Conservation (phyloP, 106 monocot genomes). For the Iris macrosiphon region DNA sequence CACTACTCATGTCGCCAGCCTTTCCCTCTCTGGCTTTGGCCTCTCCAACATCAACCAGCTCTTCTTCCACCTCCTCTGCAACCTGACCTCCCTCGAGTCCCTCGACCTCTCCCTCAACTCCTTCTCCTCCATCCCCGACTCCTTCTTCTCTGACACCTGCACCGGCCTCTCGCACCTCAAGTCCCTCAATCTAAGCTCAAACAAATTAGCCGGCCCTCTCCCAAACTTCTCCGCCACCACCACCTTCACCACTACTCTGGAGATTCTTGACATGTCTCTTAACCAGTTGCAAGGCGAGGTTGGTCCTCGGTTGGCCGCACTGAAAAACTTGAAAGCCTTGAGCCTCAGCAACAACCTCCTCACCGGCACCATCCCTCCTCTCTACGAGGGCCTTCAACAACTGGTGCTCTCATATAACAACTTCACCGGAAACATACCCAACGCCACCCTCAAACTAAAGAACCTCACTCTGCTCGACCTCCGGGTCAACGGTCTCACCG, state of each 20-base stretch:
- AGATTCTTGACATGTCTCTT: conserved; percentile 6
- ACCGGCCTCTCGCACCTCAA: conserved; percentile 4
- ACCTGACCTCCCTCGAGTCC: conserved; percentile 1
- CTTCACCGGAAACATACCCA: not conserved
- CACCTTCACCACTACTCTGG: no score
- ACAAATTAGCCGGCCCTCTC: not conserved
- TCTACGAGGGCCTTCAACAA: not conserved
- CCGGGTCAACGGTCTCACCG: no score
- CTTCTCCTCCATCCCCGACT: not conserved
- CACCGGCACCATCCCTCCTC: not conserved
- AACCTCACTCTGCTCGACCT: conserved; percentile 1
- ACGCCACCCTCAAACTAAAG: not conserved
- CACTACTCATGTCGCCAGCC: not conserved
- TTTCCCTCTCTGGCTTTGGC: not conserved
- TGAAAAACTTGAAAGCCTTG: conserved; percentile 3
- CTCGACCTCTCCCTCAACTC: conserved; percentile 12
- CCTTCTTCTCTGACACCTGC: conserved; percentile 9
- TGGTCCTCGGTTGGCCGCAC: not conserved
- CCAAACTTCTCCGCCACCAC: not conserved
- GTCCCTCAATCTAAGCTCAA: conserved; percentile 7
- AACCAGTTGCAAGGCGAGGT: not conserved
- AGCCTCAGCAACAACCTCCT: not conserved
- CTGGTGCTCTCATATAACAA: not conserved
- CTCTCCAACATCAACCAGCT: not conserved
- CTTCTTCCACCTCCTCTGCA: not conserved